Base-by-base conservation (phyloP, 2,329 filamentous ascomycete species). In the Graphilbum sp. region DNA sequence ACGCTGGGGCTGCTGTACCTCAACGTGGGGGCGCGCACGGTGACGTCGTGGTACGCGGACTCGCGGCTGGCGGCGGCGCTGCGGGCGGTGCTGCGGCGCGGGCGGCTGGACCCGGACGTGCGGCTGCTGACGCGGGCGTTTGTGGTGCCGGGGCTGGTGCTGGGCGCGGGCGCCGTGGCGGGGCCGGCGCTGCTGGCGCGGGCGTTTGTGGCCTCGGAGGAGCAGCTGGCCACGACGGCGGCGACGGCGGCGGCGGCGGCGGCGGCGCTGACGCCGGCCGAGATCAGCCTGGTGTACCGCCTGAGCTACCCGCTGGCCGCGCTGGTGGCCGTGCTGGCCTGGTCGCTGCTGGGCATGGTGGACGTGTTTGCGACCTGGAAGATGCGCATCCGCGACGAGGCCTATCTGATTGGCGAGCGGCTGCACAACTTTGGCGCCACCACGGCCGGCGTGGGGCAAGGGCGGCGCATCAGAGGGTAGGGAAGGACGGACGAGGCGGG, bases 391-490 rank as follows among this genome's bases (percentile, higher is more conserved):
- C 68, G 85, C 30, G 92, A 98, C 55, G 92, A 98, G 58, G 87
- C 93, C 1, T 98, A 98, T 55, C 63, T 98, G 33, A 90, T 96
- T 52, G 90, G 90, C 2, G 88, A 98, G 61, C 65, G 87, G 42
- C 59, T 98, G 51, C 92, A 98, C 60, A 98, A 98, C 56, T 93
- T 95, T 58, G 83, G 85, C 1, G 38, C 33, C 1, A 11, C 23
- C 6, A 9, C 32, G 10, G 20, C 18, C 25, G 15, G 33, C 37
- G 29, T n/a, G 17, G 23, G 32, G 32, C 13, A n/a, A n/a, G n/a
- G n/a, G 27, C 27, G 27, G 27, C 7, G 27, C 8, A 29, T 12
- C 27, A 29, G 27, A 12, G 23, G 32, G 19, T 12, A n/a, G 32
- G 20, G 5, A 23, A 19, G 9, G 6, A 11, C 19, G 30, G 30